Base-by-base conservation (phyloP, 768 basidiomycete genomes). In the Tylopilus vinaceipallidus region DNA sequence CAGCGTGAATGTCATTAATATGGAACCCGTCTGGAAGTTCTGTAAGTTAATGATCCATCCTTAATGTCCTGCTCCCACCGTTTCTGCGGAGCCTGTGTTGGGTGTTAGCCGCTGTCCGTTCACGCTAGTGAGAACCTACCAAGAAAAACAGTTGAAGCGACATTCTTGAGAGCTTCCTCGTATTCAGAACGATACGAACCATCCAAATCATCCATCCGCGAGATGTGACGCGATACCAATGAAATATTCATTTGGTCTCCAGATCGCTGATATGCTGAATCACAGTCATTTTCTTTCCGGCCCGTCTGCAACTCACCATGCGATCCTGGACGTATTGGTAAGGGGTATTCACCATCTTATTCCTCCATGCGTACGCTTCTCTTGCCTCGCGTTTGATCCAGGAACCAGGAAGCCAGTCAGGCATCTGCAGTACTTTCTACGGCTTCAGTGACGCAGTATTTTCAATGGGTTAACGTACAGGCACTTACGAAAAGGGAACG, bases 401-500 rank as follows among this genome's bases (percentile, higher is more conserved):
- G 3, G 47, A 45, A 11, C 55, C 55, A n/a, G 48, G 54, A 7
- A 49, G 37, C 52, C 55, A 56, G 20, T 51, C 42, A 16, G 55
- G 54, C 13, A 53, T 12, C 14, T 53, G 32, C 2, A 55, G 32
- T 14, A 56, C 55, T 56, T 17, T 29, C 6, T 12, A 29, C 6
- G n/a, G n/a, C n/a, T n/a, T 6, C 27, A 6, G 27, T 29, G 6
- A 7, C 9, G 36, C n/a, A n/a, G n/a, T n/a, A n/a, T n/a, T n/a
- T n/a, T n/a, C n/a, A n/a, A n/a, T n/a, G n/a, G n/a, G n/a, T n/a
- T n/a, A n/a, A n/a, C n/a, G n/a, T n/a, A n/a, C n/a, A n/a, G n/a
- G n/a, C n/a, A n/a, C 58, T 53, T 30, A 58, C 56, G 29, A 35
- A 60, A 58, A 2, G 58, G 58, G 16, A 58, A 53, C 3, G 19